Evolutionary conservation across 2,329 filamentous ascomycete genomes (phyloP), one percentile per base, ranked within the genome.

Genomic region (Pseudogymnoascus sp.): DNA sequence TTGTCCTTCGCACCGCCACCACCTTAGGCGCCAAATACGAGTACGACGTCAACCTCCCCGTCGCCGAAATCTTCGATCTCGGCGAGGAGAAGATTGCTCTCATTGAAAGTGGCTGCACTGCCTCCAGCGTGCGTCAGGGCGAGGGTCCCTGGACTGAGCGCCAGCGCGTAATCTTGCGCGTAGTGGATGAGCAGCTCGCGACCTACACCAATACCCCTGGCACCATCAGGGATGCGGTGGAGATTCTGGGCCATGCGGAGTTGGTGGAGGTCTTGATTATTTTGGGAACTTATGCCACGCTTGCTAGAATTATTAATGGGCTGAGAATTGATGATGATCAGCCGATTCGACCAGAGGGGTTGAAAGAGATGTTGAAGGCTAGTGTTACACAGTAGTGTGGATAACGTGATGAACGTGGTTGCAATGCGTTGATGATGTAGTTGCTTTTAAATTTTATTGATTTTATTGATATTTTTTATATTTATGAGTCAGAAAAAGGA

Each of bases 21-120:
- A 66, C 64, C 3, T 64, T 70, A 6, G 64, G 68, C 33, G 69
- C 69, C 33, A 64, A 65, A 19, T 70, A 70, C 61, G 69, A 69
- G 19, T 69, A 65, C 64, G 69, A 70, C 15, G 68, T 70, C 65
- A 70, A 70, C 61, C 63, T 65, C 23, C 69, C 69, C 11, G 69
- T 70, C 5, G 69, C 68, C 3, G 63, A 63, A 8, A 60, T 68
- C 42, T 68, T 66, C 62, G 64, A 66, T 42, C 63, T 69, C 7
- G 33, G 64, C 57, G 61, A 57, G 1, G 63, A 64, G 10, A 63
- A 67, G 21, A 62, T 68, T 1, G 62, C 61, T 1, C 65, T 65
- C 4, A 61, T 69, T 3, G n/a, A n/a, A n/a, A n/a, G n/a, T n/a
- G 64, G 65, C 47, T 38, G 57, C 35, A 62, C 36, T 13, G 36